Base-by-base conservation (phyloP, 352 stramenopile genomes). In the Phytophthora aleatoria region DNA sequence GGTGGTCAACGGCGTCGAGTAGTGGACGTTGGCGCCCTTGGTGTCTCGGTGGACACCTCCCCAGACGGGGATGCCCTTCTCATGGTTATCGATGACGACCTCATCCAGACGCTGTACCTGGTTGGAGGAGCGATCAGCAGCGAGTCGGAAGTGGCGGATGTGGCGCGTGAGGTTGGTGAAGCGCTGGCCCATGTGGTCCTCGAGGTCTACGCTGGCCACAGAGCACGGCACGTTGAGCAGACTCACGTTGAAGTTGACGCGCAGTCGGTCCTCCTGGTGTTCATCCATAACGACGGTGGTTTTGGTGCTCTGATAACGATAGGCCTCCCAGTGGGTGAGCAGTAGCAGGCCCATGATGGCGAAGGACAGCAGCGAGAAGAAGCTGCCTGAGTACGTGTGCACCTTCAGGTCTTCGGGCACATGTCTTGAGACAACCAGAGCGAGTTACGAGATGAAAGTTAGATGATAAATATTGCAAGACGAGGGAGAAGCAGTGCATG, bases 211-310 rank as follows among this genome's bases (percentile, higher is more conserved):
- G 59, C 84, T 93, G 27, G 83, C 83, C 57, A 85, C 73, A 16
- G 75, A 56, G 52, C 87, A 95, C 3, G 87, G 85, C 49, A 95
- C 74, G 15, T 84, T 77, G 49, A 90, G 74, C 43, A 95, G 54
- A 64, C 81, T 91, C 31, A 95, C 79, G 64, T 95, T 95, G 56
- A 95, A 95, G 59, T 93, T 93, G 43, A 95, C 88, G 33, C 84
- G 84, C 48, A 95, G 69, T 47, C 84, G 81, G 64, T 93, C 84
- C 59, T 95, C 86, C 64, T 91, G 80, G 59, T 93, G 83, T 55
- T 79, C 77, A 55, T 94, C 84, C 66, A 95, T 74, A 39, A 79
- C 64, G 16, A 94, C 79, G 20, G 74, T 81, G 15, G 80, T 88
- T 58, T 76, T 74, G 41, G 75, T 87, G 42, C 71, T 71, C 8